Evolutionary conservation across 1,284 basidiomycete species (phyloP).

Genomic region (Tylopilus orsonianus): DNA sequence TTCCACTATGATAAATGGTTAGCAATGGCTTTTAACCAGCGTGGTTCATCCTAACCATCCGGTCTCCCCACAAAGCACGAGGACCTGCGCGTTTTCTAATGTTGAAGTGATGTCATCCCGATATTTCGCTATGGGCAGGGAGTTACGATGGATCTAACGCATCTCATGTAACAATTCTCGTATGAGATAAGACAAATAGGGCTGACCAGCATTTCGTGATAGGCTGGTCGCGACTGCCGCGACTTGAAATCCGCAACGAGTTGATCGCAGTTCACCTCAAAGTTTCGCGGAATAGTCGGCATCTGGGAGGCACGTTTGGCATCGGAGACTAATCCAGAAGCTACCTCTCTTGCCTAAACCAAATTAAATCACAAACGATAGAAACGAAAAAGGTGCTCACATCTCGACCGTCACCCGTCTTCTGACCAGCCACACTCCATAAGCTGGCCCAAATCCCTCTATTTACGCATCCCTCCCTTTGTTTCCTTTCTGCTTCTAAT

Average conservation of each 20-base stretch:
- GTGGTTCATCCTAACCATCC: conserved; percentile 66
- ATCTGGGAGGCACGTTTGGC: conserved; percentile 17
- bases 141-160: conserved; percentile 64
- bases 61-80: conserved; percentile 96
- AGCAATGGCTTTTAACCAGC: conserved; percentile 2
- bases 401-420: conserved; percentile 45
- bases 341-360: conserved; percentile 33
- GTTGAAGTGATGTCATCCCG: conserved; percentile 73
- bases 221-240: conserved; percentile 62
- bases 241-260: conserved; percentile 60
- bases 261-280: conserved; percentile 42
- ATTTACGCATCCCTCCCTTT: conserved; percentile 64
- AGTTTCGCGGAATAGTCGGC: conserved; percentile 19
- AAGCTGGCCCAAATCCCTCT: conserved; percentile 72
- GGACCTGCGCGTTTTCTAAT: conserved; percentile 79
- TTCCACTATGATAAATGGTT: conserved; percentile 64
- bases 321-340: conserved; percentile 30
- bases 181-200: neutral
- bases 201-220: conserved; percentile 87
- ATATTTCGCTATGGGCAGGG: conserved; percentile 87
- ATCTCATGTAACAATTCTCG: conserved; percentile 4
- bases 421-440: conserved; percentile 58
- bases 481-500: conserved; percentile 68
- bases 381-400: conserved; percentile 34
- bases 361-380: conserved; percentile 3